These are phyloP conservation scores for Fusarium clavum DNA, from an alignment of 2,329 filamentous ascomycete species.

Conservation along the genomic window DNA sequence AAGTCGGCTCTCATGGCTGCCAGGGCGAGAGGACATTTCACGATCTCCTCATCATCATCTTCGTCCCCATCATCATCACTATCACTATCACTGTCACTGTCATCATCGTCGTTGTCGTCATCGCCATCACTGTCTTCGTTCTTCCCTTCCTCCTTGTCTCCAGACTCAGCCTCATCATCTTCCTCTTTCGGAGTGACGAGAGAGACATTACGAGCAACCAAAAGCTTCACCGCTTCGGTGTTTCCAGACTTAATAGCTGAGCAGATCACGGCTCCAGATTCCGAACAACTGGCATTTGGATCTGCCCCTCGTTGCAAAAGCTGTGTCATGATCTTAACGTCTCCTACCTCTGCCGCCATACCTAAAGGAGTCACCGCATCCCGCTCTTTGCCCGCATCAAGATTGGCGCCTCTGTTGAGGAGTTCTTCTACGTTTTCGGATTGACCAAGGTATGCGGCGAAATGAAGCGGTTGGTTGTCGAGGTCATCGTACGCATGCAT, in stretches of 20 bases:
- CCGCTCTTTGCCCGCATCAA: slow-evolving; percentile 49
- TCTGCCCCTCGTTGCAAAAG: slow-evolving; percentile 53
- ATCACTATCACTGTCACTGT: neutral
- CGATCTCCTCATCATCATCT: slow-evolving; percentile 18
- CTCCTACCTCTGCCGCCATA: slow-evolving; percentile 54
- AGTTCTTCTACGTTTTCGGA: slow-evolving; percentile 28
- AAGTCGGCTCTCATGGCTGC: slow-evolving; percentile 54
- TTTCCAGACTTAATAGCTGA: slow-evolving; percentile 57
- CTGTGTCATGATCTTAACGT: slow-evolving; percentile 56
- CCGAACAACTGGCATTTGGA: slow-evolving; percentile 48
- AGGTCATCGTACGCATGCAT: slow-evolving; percentile 48
- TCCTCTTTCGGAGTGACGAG: slow-evolving; percentile 42
- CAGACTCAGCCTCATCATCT: slow-evolving; percentile 31
- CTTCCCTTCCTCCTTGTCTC: neutral
- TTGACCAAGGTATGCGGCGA: slow-evolving; percentile 24
- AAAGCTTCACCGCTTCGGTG: slow-evolving; percentile 53
- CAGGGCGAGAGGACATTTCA: slow-evolving; percentile 52
- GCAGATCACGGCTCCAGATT: slow-evolving; percentile 52
- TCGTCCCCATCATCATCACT: neutral
- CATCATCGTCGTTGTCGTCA: neutral
- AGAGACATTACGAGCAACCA: slow-evolving; percentile 54
- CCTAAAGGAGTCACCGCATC: slow-evolving; percentile 52
- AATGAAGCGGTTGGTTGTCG: slow-evolving; percentile 21
- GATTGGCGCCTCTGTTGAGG: slow-evolving; percentile 12
- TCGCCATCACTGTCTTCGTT: neutral